Conservation (phyloP, 352 stramenopile genomes). For the Phytophthora sojae region DNA sequence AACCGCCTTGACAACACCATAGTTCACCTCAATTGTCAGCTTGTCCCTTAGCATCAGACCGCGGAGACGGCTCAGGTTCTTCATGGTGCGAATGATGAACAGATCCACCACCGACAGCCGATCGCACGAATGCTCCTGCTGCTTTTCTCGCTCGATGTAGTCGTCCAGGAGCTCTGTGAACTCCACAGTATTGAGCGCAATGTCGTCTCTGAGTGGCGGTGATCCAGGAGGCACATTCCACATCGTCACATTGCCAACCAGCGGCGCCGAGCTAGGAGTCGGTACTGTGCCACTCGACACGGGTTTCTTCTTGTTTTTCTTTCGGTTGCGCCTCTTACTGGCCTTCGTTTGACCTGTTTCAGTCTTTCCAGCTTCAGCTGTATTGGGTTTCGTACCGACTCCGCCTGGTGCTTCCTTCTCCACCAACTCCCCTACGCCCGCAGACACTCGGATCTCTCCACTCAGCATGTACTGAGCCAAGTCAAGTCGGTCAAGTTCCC, state of each 20-base stretch:
- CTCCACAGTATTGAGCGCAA: constrained; percentile 28
- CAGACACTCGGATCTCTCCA: constrained; percentile 27
- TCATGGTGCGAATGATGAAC: constrained; percentile 33
- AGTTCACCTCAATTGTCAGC: constrained; percentile 32
- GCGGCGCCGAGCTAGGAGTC: not conserved
- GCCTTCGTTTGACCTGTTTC: not conserved
- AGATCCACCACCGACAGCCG: constrained; percentile 32
- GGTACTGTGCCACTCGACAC: not conserved
- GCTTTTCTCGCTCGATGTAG: constrained; percentile 13
- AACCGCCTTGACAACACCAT: constrained; percentile 36
- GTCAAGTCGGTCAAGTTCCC: constrained; percentile 28
- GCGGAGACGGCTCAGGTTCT: constrained; percentile 29
- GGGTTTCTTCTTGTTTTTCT: constrained; percentile 8
- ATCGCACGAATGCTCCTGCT: not conserved
- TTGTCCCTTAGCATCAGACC: constrained; percentile 16
- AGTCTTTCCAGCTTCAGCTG: not conserved
- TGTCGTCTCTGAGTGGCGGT: constrained; percentile 17
- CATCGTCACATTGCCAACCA: constrained; percentile 35
- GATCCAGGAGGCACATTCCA: constrained; percentile 28
- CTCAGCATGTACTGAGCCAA: constrained; percentile 36
- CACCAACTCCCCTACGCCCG: not conserved
- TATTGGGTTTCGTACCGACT: not conserved
- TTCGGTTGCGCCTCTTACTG: constrained; percentile 12
- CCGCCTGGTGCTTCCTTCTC: constrained; percentile 9
- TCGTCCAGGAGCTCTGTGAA: constrained; percentile 21